Base-by-base conservation (phyloP, 2,329 filamentous ascomycete species). In the Rhynchosporium graminicola region DNA sequence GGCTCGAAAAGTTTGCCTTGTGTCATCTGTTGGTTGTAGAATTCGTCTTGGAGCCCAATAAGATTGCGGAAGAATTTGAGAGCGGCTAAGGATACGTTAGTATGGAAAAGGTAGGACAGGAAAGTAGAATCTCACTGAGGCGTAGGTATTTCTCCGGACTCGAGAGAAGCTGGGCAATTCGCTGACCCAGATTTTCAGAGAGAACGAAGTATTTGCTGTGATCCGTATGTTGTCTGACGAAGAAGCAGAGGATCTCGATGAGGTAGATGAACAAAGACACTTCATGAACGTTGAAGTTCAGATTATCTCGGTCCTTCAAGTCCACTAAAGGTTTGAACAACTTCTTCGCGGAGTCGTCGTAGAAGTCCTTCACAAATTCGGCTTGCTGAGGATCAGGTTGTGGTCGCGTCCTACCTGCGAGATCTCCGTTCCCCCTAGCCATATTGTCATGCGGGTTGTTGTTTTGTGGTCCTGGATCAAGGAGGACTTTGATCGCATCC, bases 11-110 rank as follows among this genome's bases (percentile, higher is more conserved):
- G 86, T 63, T 88, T 86, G 73, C 93, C 89, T 68, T 92, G 87
- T 31, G 88, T 89, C 69, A 98, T 84, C 70, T 97, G 89, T 59
- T 88, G 89, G 71, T 92, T 88, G 74, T 97, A 97, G 70, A 95
- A 96, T 60, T 96, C 92, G 73, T 98, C 94, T 72, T 95, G 89
- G 43, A 97, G 82, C 51, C 87, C 87, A 62, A 97, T 84, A 64
- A 96, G 85, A 50, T 90, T 91, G 40, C 94, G 90, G 79, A 98
- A 94, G 78, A 97, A 97, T 74, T 97, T 95, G 68, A 99, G 84
- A 5, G 93, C 91, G 70, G 92, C 91, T 93, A 62, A 3, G 29
- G 29, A 47, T 59, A 40, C 15, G 62, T 72, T 59, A 71, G 65
- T 26, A 29, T 46, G 60, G 26, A 57, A 6, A 33, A 10, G 64